Percentiles rank a stretch among this genome's conserved stretches.
Conservation (phyloP, 345 rosid genomes). For the Lumnitzera racemosa region DNA sequence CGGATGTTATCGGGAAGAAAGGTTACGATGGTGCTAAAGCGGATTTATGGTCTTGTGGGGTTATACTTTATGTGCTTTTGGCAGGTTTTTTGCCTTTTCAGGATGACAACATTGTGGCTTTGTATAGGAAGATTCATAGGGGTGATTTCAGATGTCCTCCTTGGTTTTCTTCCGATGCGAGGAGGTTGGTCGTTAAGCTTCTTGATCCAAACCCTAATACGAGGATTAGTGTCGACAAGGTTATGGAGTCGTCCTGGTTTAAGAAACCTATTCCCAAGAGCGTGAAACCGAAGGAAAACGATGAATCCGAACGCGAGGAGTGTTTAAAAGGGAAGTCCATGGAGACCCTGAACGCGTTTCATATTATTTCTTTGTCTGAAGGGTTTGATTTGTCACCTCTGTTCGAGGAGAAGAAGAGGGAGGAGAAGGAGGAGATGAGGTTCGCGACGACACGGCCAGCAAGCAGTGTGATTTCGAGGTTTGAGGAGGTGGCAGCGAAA, state of each 20-base stretch:
- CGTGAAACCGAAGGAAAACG: constrained; percentile 14
- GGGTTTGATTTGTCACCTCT: constrained; percentile 86
- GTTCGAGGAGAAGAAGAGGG: constrained; percentile 82
- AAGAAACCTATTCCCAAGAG: constrained; percentile 38
- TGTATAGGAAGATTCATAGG: constrained; percentile 76
- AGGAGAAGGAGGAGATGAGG: constrained; percentile 69
- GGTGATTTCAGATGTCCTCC: constrained; percentile 94
- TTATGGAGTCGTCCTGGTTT: constrained; percentile 76
- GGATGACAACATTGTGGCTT: constrained; percentile 65
- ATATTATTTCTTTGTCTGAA: constrained; percentile 74
- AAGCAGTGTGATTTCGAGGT: constrained; percentile 71
- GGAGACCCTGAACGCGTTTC: constrained; percentile 78
- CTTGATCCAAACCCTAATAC: constrained; percentile 76
- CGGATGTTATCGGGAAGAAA: constrained; percentile 75
- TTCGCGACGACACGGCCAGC: constrained; percentile 76
- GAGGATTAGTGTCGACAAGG: constrained; percentile 43
- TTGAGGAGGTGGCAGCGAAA: constrained; percentile 61
- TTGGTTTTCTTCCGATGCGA: constrained; percentile 74
- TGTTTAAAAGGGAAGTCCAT: constrained; percentile 29
- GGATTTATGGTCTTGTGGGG: constrained; percentile 96
- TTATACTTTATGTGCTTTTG: constrained; percentile 72
- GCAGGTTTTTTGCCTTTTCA: constrained; percentile 90
- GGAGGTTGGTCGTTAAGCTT: constrained; percentile 66
- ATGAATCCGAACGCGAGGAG: constrained; percentile 24
- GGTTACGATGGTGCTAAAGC: constrained; percentile 93